phyloP scores from a whole-genome alignment of 805 yeast genomes.

The Saccharomyces eubayanus region DNA sequence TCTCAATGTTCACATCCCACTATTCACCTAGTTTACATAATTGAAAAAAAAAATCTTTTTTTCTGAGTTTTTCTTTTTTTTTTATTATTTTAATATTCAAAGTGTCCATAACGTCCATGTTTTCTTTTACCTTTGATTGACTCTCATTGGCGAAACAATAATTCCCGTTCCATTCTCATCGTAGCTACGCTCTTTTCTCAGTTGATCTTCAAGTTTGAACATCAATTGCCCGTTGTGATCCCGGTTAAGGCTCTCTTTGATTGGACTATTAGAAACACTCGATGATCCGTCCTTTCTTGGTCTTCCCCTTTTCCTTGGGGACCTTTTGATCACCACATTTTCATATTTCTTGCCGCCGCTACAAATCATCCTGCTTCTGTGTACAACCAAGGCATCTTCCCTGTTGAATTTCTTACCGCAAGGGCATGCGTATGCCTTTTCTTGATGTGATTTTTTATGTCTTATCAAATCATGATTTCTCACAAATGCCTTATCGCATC shows the following conservation, averaged over 20 bases:
- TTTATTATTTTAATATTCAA: neutral
- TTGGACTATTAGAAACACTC: slow-evolving; percentile 20
- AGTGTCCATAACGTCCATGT: neutral
- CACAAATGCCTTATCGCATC: slow-evolving; percentile 80
- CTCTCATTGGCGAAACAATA: neutral
- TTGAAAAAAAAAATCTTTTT: neutral
- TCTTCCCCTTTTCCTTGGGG: slow-evolving; percentile 26
- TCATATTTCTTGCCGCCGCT: slow-evolving; percentile 48
- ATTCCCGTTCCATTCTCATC: neutral
- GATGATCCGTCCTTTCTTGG: slow-evolving; percentile 16
- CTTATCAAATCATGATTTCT: slow-evolving; percentile 91
- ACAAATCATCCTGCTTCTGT: slow-evolving; percentile 71
- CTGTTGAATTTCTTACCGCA: slow-evolving; percentile 94
- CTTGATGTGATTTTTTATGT: slow-evolving; percentile 80
- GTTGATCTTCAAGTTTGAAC: slow-evolving; percentile 21
- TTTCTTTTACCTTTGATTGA: neutral
- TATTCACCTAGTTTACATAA: neutral
- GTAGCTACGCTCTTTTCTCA: slow-evolving; percentile 4
- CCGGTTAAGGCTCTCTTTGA: slow-evolving; percentile 16
- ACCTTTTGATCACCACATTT: slow-evolving; percentile 23
- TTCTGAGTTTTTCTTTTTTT: neutral
- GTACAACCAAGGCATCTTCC: slow-evolving; percentile 80
- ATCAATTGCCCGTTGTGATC: slow-evolving; percentile 14
- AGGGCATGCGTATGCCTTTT: slow-evolving; percentile 62
- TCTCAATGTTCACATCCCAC: neutral